Evolutionary conservation across 768 basidiomycete species (phyloP), one percentile per base, ranked within the genome.

Genomic region (Mycena olivaceomarginata): DNA sequence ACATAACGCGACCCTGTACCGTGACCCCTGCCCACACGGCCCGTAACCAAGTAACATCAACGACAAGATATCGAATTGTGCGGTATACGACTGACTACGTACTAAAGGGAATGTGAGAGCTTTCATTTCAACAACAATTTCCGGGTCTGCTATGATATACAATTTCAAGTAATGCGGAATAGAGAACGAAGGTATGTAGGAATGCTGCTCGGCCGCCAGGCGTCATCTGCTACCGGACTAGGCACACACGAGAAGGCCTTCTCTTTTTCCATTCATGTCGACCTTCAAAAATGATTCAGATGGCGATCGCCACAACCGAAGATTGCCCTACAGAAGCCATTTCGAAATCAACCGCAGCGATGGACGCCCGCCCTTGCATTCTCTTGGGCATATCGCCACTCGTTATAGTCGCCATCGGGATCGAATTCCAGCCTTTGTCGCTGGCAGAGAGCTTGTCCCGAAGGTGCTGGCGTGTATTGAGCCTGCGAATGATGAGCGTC

Each of bases 391-490:
- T 31, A 31, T 40, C 45, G 53, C 10, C 43, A 31, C n/a, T 59
- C 25, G 63, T 1, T 16, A 78, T 18, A 0, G 46, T 59, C 39
- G 39, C 69, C 65, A 78, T 60, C 7, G 57, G 69, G 56, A 78
- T 74, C 39, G 77, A 72, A 67, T 75, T 79, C 77, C 77, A 79
- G 22, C 70, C 77, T 41, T 75, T 79, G 77, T 75, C 77, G 65
- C 6, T 22, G 18, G 39, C 40, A 4, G 25, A 48, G 12, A 75
- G 22, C 39, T 72, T 62, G 20, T 72, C 45, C 5, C 77, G 74
- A 18, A 60, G 53, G 62, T 25, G 62, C 25, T 72, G 22, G 51
- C 77, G 74, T 15, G 45, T 60, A 53, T 79, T 79, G 57, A 78
- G 73, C n/a, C 77, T 78, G 59, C 10, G n/a, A 37, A 31, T n/a